Percentiles rank a stretch among this genome's conserved stretches.
phyloP scores from a whole-genome alignment of 352 stramenopile species.

The Phytophthora pluvialis region DNA sequence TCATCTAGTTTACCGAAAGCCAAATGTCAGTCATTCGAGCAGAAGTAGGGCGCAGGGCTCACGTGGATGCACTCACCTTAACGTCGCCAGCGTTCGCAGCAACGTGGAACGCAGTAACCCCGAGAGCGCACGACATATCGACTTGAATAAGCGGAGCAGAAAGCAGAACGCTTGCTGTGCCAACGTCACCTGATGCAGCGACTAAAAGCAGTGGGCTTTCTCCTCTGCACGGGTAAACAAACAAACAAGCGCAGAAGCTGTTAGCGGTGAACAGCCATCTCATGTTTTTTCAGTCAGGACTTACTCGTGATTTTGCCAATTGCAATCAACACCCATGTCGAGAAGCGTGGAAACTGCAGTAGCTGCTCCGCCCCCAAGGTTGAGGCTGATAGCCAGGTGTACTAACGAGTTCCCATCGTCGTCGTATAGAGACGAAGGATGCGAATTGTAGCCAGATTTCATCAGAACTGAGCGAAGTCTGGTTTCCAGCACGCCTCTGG shows the following conservation, averaged over 20 bases:
- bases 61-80: constrained; percentile 14
- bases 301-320: constrained; percentile 64
- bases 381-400: constrained; percentile 49
- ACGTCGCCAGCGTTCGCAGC: constrained; percentile 67
- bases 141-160: constrained; percentile 34
- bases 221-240: constrained; percentile 27
- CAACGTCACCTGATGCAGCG: constrained; percentile 55
- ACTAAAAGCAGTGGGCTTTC: constrained; percentile 64
- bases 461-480: constrained; percentile 5
- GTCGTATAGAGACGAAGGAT: constrained; percentile 28
- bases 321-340: constrained; percentile 47
- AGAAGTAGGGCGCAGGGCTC: too few species aligned
- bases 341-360: constrained; percentile 40
- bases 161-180: constrained; percentile 21
- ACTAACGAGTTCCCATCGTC: constrained; percentile 61
- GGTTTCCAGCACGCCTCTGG: neutral
- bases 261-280: neutral
- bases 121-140: constrained; percentile 51
- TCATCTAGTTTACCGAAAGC: constrained; percentile 32
- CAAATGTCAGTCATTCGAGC: neutral
- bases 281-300: constrained; percentile 8
- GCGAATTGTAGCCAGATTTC: neutral
- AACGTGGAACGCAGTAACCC: constrained; percentile 61
- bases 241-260: neutral
- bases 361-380: constrained; percentile 23